Percentiles rank a stretch among this genome's conserved stretches.
Evolutionary conservation across 164 flowering plant genomes (phyloP).

Genomic region (Umbellularia californica): DNA sequence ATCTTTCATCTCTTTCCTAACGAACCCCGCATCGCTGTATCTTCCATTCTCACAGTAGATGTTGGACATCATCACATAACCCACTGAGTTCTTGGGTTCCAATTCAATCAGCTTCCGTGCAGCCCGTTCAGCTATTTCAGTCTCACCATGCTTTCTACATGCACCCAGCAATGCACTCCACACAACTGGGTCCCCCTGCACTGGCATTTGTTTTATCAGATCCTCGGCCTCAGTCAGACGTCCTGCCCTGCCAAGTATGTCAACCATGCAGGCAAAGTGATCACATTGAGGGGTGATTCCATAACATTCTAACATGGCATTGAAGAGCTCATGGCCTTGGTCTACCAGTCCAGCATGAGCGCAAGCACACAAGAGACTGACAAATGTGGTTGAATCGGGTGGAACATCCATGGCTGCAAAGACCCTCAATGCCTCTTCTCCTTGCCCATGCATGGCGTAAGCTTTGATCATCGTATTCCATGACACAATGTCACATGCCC

Average conservation of each 20-base stretch:
- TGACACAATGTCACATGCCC: slow-evolving; percentile 43
- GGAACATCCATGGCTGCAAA: slow-evolving; percentile 42
- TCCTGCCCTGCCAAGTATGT: slow-evolving; percentile 70
- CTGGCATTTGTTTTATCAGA: slow-evolving; percentile 50
- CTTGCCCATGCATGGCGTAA: slow-evolving; percentile 67
- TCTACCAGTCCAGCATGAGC: slow-evolving; percentile 70
- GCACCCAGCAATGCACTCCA: slow-evolving; percentile 81
- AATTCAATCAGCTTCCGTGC: slow-evolving; percentile 50
- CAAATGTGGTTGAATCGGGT: slow-evolving; percentile 69
- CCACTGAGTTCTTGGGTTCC: slow-evolving; percentile 55
- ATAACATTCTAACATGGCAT: slow-evolving; percentile 35
- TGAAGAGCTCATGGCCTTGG: slow-evolving; percentile 51
- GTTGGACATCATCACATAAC: slow-evolving; percentile 64
- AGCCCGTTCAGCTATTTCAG: slow-evolving; percentile 46
- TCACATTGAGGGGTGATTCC: slow-evolving; percentile 56
- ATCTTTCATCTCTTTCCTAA: slow-evolving; percentile 56
- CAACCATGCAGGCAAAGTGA: slow-evolving; percentile 80
- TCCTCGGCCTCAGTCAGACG: slow-evolving; percentile 45
- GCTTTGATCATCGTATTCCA: slow-evolving; percentile 87
- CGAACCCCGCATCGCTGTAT: slow-evolving; percentile 39
- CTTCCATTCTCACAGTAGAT: slow-evolving; percentile 47
- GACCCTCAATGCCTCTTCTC: slow-evolving; percentile 41
- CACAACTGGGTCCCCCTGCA: slow-evolving; percentile 63
- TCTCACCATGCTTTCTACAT: slow-evolving; percentile 62
- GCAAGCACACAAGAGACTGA: slow-evolving; percentile 71